phyloP scores from a whole-genome alignment of 768 basidiomycete genomes.

The Mycena latifolia region DNA sequence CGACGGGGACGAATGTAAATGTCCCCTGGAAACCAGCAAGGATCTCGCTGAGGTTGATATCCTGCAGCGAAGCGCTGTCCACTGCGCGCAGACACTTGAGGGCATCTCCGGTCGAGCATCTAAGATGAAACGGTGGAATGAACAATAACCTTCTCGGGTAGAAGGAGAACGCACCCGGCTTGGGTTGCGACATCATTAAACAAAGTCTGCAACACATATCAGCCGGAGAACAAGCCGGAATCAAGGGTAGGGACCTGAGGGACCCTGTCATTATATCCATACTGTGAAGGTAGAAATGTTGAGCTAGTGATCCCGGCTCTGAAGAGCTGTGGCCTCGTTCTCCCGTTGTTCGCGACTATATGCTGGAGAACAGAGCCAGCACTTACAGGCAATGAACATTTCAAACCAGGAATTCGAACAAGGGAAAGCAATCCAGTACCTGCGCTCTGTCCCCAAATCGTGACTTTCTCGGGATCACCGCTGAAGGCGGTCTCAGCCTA shows the following conservation, averaged over 20 bases:
- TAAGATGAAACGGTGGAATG: conserved; percentile 14
- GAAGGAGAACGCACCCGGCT: no score
- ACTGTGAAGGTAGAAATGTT: no score
- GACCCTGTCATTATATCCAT: conserved; percentile 41
- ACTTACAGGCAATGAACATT: conserved; percentile 31
- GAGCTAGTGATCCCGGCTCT: no score
- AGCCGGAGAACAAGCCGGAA: no score
- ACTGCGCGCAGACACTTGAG: conserved; percentile 16
- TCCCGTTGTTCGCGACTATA: no score
- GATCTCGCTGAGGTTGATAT: conserved; percentile 23
- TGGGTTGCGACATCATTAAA: no score
- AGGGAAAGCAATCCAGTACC: no score
- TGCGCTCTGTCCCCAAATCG: no score
- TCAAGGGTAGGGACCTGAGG: conserved; percentile 22
- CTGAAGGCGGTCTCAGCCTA: background rate
- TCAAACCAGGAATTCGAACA: conserved; percentile 52
- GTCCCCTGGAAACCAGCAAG: conserved; percentile 38
- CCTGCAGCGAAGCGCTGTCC: background rate
- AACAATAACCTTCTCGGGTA: no score
- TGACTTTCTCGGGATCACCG: conserved; percentile 53
- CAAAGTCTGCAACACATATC: no score
- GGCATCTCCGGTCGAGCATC: background rate
- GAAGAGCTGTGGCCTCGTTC: no score
- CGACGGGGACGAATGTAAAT: conserved; percentile 42
- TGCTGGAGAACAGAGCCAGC: no score